These are phyloP conservation scores for Xylaria castorea DNA, from an alignment of 495 filamentous ascomycete genomes.

Conservation along the genomic window DNA sequence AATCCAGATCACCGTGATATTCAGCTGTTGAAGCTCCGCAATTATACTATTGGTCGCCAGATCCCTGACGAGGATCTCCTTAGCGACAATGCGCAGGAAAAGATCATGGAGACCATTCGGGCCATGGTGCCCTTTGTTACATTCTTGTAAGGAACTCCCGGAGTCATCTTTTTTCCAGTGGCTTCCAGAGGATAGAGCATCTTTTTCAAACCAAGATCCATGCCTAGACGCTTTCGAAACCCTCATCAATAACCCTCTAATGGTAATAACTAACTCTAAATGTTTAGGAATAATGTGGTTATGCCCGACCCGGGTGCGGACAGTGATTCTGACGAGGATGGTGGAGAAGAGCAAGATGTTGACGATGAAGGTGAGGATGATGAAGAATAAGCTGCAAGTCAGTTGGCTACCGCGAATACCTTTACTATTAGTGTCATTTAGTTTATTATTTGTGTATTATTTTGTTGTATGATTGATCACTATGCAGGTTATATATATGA, in stretches of 20 bases:
- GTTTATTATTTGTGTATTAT: background rate
- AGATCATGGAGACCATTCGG: conserved; percentile 60
- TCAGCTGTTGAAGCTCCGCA: conserved; percentile 75
- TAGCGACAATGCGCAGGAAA: conserved; percentile 57
- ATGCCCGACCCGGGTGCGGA: conserved; percentile 65
- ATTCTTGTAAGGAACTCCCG: background rate
- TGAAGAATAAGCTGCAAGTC: background rate
- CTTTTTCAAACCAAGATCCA: background rate
- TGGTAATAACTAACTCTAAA: conserved; percentile 27
- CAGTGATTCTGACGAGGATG: conserved; percentile 43
- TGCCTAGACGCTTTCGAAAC: background rate
- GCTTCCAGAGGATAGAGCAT: background rate
- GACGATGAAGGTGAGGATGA: conserved; percentile 14
- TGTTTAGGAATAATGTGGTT: conserved; percentile 63
- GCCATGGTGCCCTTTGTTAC: conserved; percentile 70
- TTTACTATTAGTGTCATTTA: background rate
- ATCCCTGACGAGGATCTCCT: conserved; percentile 65
- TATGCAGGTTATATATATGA: conserved; percentile 1
- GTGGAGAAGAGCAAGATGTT: conserved; percentile 26
- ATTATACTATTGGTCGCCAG: conserved; percentile 72
- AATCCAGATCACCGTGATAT: conserved; percentile 75
- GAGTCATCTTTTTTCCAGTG: background rate
- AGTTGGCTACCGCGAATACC: background rate
- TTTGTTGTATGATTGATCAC: background rate
- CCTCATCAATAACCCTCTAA: background rate